These are phyloP conservation scores for Jackrogersella multiformis DNA, from an alignment of 495 filamentous ascomycete species.

Conservation along the genomic window DNA sequence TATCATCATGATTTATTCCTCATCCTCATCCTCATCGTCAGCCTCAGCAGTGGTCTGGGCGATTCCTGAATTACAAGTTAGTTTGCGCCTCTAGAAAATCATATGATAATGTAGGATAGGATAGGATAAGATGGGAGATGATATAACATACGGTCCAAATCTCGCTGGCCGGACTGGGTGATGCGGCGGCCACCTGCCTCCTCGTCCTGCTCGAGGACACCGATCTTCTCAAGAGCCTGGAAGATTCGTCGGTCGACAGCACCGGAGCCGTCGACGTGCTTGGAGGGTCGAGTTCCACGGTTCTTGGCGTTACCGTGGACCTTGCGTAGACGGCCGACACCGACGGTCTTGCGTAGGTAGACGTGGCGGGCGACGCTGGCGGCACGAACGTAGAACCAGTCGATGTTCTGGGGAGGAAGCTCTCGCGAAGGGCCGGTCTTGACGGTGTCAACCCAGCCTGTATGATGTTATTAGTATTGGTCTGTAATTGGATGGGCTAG, in stretches of 20 bases:
- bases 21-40: conserved; percentile 73
- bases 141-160: conserved; percentile 82
- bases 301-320: conserved; percentile 97
- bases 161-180: conserved; percentile 95
- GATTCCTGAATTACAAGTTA: no score
- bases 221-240: conserved; percentile 98
- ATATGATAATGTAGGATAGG: neutral
- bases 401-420: conserved; percentile 94
- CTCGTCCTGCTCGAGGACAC: conserved; percentile 94
- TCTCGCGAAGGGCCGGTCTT: conserved; percentile 96
- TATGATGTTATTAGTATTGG: conserved; percentile 27
- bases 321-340: conserved; percentile 75
- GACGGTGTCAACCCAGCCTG: conserved; percentile 98
- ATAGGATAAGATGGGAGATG: conserved; percentile 5
- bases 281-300: conserved; percentile 87
- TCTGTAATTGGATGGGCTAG: neutral
- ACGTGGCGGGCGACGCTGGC: conserved; percentile 96
- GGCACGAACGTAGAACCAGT: conserved; percentile 99
- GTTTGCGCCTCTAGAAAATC: no score
- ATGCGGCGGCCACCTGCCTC: conserved; percentile 97
- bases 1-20: conserved; percentile 61
- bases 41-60: conserved; percentile 77
- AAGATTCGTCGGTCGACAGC: conserved; percentile 95
- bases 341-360: conserved; percentile 99
- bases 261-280: conserved; percentile 96